Evolutionary conservation across 208 protist species (phyloP).

Genomic region (Entamoeba moshkovskii): DNA sequence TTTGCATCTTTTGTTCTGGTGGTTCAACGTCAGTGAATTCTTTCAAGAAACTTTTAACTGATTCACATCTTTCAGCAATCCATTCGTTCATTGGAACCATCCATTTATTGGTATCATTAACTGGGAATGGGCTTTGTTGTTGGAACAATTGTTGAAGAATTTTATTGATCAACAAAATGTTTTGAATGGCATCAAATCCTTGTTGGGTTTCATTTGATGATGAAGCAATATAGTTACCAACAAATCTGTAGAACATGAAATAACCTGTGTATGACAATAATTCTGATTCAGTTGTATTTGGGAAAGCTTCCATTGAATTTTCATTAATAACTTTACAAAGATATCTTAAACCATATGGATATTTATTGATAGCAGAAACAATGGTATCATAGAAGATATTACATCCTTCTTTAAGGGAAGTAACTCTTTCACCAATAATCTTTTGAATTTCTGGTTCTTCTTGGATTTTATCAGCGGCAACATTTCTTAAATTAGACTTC

Average conservation of each 20-base stretch:
- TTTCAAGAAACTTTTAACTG: background rate
- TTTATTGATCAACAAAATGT: background rate
- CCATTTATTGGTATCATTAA: background rate
- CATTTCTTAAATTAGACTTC: background rate
- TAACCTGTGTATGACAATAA: background rate
- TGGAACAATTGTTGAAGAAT: background rate
- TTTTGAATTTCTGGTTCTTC: background rate
- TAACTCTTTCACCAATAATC: background rate
- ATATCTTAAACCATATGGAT: background rate
- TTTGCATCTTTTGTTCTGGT: background rate
- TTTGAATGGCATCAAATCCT: background rate
- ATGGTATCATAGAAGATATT: conserved; percentile 4
- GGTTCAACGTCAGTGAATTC: background rate
- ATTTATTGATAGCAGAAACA: background rate
- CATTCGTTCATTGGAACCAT: background rate
- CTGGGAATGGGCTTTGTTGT: background rate
- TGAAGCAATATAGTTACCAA: background rate
- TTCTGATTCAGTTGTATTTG: background rate
- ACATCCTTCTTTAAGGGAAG: background rate
- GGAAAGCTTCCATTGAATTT: background rate
- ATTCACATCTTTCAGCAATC: background rate
- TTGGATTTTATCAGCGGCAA: background rate
- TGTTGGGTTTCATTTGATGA: background rate
- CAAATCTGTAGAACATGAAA: conserved; percentile 3
- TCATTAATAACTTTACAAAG: conserved; percentile 2